Conservation (phyloP, 1,284 basidiomycete species). For the Leccinum solheimii region DNA sequence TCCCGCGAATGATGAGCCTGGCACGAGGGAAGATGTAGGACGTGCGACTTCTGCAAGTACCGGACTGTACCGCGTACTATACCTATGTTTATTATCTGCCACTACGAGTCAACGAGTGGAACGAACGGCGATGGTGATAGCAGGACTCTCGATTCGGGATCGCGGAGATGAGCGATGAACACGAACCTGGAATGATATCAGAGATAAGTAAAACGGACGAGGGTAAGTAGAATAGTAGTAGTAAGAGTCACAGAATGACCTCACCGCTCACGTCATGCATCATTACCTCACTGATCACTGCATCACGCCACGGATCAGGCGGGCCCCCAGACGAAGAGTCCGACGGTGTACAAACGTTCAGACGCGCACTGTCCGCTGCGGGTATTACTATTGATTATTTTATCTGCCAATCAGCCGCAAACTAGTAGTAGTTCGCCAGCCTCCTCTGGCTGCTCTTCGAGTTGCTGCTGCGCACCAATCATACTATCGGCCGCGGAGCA, state of each 20-base stretch:
- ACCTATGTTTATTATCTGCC: background rate
- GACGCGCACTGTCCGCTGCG: background rate
- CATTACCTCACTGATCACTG: background rate
- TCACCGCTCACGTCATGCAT: background rate
- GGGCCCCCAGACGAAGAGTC: background rate
- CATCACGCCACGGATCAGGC: background rate
- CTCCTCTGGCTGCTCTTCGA: background rate
- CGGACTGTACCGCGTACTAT: background rate
- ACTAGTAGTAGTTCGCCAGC: background rate
- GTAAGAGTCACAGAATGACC: background rate
- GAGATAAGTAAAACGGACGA: too few relatives aligned
- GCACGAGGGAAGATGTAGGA: background rate
- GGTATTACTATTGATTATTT: background rate
- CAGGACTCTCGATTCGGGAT: background rate
- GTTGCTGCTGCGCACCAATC: background rate
- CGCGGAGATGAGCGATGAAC: background rate
- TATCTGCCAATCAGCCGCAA: background rate
- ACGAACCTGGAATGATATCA: background rate
- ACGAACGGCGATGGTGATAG: background rate
- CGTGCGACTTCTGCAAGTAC: background rate
- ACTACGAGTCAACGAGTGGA: background rate
- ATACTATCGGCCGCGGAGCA: background rate
- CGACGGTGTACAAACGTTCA: background rate
- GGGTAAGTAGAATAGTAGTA: too few relatives aligned
- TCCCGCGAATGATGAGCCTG: background rate